These are phyloP conservation scores for Plectosphaerella plurivora DNA, from an alignment of 2,329 filamentous ascomycete species.

Conservation along the genomic window DNA sequence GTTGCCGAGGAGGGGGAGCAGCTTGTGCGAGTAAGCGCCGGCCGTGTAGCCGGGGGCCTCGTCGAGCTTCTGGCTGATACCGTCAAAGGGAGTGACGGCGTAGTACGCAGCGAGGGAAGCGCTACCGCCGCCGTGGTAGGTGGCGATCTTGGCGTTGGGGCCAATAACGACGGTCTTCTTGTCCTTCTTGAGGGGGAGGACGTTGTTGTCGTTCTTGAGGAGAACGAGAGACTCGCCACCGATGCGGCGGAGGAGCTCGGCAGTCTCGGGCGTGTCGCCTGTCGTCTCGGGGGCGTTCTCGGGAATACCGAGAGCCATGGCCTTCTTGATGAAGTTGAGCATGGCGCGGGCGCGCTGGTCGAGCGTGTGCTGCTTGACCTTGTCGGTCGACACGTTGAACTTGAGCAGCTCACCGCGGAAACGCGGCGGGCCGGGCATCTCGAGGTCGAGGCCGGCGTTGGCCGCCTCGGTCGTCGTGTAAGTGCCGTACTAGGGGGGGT, in stretches of 20 bases:
- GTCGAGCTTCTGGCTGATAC: conserved; percentile 53
- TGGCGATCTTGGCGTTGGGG: conserved; percentile 52
- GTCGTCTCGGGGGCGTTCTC: conserved; percentile 49
- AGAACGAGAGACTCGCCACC: conserved; percentile 54
- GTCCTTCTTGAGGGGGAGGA: conserved; percentile 59
- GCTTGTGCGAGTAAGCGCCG: conserved; percentile 61
- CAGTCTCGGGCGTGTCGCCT: conserved; percentile 55
- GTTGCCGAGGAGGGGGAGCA: conserved; percentile 54
- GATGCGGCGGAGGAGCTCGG: conserved; percentile 36
- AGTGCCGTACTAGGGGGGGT: conserved; percentile 34
- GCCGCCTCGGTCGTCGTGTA: conserved; percentile 46
- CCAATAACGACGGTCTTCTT: conserved; percentile 55
- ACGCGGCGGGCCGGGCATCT: conserved; percentile 53
- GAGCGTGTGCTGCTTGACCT: conserved; percentile 48
- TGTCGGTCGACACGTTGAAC: conserved; percentile 49
- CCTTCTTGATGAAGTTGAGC: conserved; percentile 55
- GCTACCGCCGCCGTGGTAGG: conserved; percentile 62
- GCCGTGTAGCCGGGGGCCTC: conserved; percentile 46
- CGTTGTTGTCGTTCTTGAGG: conserved; percentile 63
- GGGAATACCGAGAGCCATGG: conserved; percentile 45
- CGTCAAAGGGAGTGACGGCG: conserved; percentile 68
- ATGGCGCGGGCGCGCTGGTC: conserved; percentile 54
- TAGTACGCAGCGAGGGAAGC: conserved; percentile 59
- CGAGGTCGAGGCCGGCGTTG: conserved; percentile 51
- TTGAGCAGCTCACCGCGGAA: conserved; percentile 45